These are phyloP conservation scores for Paragyromitra xinjiangensis DNA, from an alignment of 495 filamentous ascomycete species.

Conservation along the genomic window DNA sequence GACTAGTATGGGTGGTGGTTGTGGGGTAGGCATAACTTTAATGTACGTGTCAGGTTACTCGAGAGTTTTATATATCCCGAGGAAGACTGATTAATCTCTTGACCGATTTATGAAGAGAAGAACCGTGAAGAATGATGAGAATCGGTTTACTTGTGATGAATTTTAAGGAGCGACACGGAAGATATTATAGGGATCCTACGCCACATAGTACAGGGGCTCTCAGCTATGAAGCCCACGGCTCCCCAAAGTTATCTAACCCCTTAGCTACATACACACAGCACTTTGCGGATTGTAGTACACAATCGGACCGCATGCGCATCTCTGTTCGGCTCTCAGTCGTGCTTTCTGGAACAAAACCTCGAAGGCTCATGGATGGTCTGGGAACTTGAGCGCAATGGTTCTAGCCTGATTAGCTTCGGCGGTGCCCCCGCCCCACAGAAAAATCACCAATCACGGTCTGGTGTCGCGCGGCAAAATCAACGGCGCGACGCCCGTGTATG, in stretches of 20 bases:
- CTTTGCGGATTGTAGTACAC: neutral
- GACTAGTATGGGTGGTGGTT: constrained; percentile 45
- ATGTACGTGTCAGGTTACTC: constrained; percentile 8
- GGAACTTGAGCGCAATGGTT: neutral
- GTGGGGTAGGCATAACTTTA: constrained; percentile 15
- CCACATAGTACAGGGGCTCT: no score
- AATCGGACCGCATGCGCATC: neutral
- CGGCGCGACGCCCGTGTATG: neutral
- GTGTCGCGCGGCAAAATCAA: neutral
- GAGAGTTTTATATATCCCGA: constrained; percentile 1
- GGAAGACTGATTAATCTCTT: neutral
- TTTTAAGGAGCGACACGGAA: no score
- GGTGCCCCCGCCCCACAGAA: neutral
- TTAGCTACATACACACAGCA: neutral
- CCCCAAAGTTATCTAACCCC: no score
- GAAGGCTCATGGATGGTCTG: neutral
- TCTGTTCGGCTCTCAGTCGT: neutral
- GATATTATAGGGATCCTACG: no score
- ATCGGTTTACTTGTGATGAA: no score
- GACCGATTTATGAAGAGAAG: neutral
- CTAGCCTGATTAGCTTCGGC: neutral
- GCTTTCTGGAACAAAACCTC: neutral
- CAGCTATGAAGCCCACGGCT: no score
- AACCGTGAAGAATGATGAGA: neutral
- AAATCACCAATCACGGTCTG: neutral